Evolutionary conservation across 371 early-diverging fungal species (phyloP).

Genomic region (Mucor indicus): DNA sequence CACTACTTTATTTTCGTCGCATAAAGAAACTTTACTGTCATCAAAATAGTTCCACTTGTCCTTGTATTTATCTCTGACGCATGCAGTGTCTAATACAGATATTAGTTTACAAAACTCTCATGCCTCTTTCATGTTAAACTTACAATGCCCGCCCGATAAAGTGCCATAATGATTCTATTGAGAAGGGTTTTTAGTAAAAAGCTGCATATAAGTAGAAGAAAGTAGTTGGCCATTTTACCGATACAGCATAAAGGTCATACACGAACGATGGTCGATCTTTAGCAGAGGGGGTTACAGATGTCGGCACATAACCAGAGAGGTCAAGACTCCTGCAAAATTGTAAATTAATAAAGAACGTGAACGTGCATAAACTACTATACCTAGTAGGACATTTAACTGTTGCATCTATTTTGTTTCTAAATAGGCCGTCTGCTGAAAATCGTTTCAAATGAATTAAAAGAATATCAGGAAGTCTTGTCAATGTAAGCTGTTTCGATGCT

Average conservation of each 20-base stretch:
- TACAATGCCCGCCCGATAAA: conserved; percentile 92
- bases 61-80: conserved; percentile 73
- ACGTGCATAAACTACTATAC: conserved; percentile 14
- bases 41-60: conserved; percentile 92
- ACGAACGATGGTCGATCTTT: conserved; percentile 35
- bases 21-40: conserved; percentile 78
- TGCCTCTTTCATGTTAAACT: conserved; percentile 69
- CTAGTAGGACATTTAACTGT: conserved; percentile 80
- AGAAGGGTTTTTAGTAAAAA: too few species aligned
- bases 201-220: neutral
- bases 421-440: conserved; percentile 89
- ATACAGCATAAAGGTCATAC: conserved; percentile 91
- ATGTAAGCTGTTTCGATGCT: conserved; percentile 74
- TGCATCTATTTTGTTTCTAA: conserved; percentile 89
- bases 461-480: conserved; percentile 83
- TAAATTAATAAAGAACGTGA: neutral
- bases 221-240: conserved; percentile 39
- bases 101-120: conserved; percentile 72
- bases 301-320: conserved; percentile 30
- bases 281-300: conserved; percentile 25
- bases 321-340: conserved; percentile 24
- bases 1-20: conserved; percentile 61
- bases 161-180: conserved; percentile 89
- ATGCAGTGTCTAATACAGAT: conserved; percentile 77
- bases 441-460: conserved; percentile 91